Evolutionary conservation across 768 basidiomycete species (phyloP), one percentile per base, ranked within the genome.

Genomic region (Kwoniella newhampshirensis): DNA sequence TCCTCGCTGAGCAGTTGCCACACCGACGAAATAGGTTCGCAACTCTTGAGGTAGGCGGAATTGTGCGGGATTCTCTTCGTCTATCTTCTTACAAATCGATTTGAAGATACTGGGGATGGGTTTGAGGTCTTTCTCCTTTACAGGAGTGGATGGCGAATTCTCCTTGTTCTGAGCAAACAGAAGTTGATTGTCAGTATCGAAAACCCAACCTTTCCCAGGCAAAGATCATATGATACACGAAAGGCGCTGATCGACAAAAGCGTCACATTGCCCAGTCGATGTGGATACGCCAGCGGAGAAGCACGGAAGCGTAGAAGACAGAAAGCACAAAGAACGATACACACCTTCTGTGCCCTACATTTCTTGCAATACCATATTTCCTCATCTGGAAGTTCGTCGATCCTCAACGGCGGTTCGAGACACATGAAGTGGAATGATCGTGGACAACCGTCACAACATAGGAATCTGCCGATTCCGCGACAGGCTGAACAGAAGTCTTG

Each of bases 381-480:
- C 53, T 79, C 77, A 8, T 89, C 88, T 12, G 88, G 87, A 42
- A 96, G 84, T 76, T 96, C 91, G 60, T 87, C 82, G 46, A 85
- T 80, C 60, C 92, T 89, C 80, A 97, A 83, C 20, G 96, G 96
- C 51, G 96, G 96, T 76, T 99, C 88, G 63, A 99, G 82, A 77
- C 96, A 99, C 83, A 88, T 86, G 59, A 98, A 85, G 78, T 99
- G 96, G 77, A 96, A 99, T 6, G 92, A 91, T 62, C 87, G 81
- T 32, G 94, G 90, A 75, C 96, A 99, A 18, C 93, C 92, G 76
- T 98, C 96, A 77, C 96, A 99, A 75, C 96, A 98, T 18, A 99
- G 84, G 59, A 98, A 82, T 41, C 87, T 84, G 45, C 94, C 94
- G 63, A 77, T 78, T 20, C 78, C 80, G 27, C 70, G 56, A 65